Evolutionary conservation across 768 basidiomycete species (phyloP).

Genomic region (Dioszegia aurantiaca): DNA sequence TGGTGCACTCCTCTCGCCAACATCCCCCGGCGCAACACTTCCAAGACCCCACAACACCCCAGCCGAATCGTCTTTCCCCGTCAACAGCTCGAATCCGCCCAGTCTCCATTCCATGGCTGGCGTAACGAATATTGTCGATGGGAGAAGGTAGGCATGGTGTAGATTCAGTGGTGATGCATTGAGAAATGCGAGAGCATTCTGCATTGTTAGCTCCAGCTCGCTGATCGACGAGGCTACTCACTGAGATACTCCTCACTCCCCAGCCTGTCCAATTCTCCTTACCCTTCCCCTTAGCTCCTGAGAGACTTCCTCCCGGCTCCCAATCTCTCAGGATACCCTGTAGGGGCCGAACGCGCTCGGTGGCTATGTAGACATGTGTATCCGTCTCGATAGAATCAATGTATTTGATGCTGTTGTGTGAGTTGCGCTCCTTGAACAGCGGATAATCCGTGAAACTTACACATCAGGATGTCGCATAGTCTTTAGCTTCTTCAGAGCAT

Average conservation of each 20-base stretch:
- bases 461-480: conserved; percentile 93
- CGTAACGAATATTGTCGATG: conserved; percentile 75
- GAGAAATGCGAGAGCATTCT: conserved; percentile 87
- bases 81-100: conserved; percentile 88
- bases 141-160: conserved; percentile 62
- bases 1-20: conserved; percentile 64
- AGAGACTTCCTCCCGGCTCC: conserved; percentile 50
- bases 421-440: neutral
- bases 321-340: conserved; percentile 63
- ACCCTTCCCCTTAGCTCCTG: conserved; percentile 57
- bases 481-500: conserved; percentile 82
- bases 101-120: conserved; percentile 95
- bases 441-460: conserved; percentile 25
- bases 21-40: conserved; percentile 60
- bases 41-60: conserved; percentile 62
- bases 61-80: conserved; percentile 73
- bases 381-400: conserved; percentile 92
- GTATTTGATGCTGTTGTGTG: conserved; percentile 65
- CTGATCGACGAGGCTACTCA: conserved; percentile 53
- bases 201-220: neutral
- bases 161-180: conserved; percentile 82
- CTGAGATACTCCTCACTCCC: conserved; percentile 87
- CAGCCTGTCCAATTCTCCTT: conserved; percentile 86
- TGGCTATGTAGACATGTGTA: conserved; percentile 81
- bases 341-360: conserved; percentile 83